Evolutionary conservation across 2,329 filamentous ascomycete genomes (phyloP), one percentile per base, ranked within the genome.

Genomic region (Lecanoromycetidae sp.): DNA sequence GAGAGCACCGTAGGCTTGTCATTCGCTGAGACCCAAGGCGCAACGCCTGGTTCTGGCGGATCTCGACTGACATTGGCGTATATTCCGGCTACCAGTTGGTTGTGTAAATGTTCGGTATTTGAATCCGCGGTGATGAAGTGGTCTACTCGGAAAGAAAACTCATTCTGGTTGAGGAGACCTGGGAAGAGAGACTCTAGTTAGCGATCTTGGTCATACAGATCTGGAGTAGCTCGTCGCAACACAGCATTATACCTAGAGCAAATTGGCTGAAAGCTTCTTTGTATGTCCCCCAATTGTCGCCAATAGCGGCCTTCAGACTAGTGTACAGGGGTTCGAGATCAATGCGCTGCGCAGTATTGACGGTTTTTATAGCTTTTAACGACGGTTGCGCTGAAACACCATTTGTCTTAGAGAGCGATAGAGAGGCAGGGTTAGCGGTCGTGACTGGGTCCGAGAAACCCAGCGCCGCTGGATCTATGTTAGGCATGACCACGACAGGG

Each of bases 301-400:
- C 74, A 50, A 81, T 71, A 17, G 71, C 70, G 42, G 68, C 65
- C 58, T 80, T 80, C 45, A 82, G 66, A 51, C 76, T 71, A 8
- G 74, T 71, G 57, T 81, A 80, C 42, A 79, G 66, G 22, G 76
- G 75, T 58, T 81, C 78, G 43, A 79, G 63, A 55, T 81, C 77
- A 47, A 81, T 69, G 52, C 78, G 73, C 54, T 75, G 76, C 20
- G 75, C 71, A n/a, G 69, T 69, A 43, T 69, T 68, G 47, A 69
- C 60, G 23, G 67, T 64, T 56, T 73, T 74, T 43, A 68, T 68
- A 39, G 69, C 66, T 52, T 70, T 61, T 30, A 56, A 50, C n/a
- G 50, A 41, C n/a, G 48, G 43, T 12, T 37, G 37, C 17, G 38
- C 44, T 6, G 53, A 42, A 9, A 45, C 32, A 4, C 33, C 48